phyloP scores from a whole-genome alignment of 225 moss, liverwort and hornwort genomes.

The Rhytidiadelphus loreus region DNA sequence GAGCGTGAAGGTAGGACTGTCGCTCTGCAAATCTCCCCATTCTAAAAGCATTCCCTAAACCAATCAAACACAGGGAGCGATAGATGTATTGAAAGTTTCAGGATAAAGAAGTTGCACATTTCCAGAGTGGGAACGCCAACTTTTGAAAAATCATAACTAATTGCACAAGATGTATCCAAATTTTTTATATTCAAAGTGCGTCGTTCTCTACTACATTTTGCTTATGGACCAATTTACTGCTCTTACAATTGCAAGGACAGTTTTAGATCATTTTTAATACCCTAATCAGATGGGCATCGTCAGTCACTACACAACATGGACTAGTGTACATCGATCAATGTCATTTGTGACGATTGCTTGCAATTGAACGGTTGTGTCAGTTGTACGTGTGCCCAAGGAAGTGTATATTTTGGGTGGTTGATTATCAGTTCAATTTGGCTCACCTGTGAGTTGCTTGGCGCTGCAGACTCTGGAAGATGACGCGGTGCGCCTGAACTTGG shows the following conservation, averaged over 20 bases:
- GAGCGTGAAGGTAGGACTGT: not conserved
- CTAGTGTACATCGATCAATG: not conserved
- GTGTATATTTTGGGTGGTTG: too few relatives aligned
- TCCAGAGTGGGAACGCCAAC: not conserved
- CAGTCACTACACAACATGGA: too few relatives aligned
- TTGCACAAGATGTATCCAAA: not conserved
- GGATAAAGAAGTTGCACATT: not conserved
- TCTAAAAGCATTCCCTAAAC: not conserved
- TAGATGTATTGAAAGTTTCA: not conserved
- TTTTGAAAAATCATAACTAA: not conserved
- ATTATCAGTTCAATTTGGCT: too few relatives aligned
- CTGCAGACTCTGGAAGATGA: too few relatives aligned
- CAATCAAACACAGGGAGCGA: not conserved
- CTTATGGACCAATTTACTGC: not conserved
- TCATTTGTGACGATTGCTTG: not conserved
- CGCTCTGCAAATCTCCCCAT: not conserved
- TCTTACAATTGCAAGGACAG: not conserved
- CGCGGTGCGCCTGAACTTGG: too few relatives aligned
- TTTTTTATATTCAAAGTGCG: too few relatives aligned
- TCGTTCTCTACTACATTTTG: not conserved
- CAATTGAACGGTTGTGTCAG: too few relatives aligned
- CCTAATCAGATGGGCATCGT: not conserved
- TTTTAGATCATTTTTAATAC: not conserved
- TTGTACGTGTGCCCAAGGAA: too few relatives aligned
- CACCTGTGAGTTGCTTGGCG: too few relatives aligned